Evolutionary conservation across 768 basidiomycete genomes (phyloP).

Genomic region (Lactarius vividus): DNA sequence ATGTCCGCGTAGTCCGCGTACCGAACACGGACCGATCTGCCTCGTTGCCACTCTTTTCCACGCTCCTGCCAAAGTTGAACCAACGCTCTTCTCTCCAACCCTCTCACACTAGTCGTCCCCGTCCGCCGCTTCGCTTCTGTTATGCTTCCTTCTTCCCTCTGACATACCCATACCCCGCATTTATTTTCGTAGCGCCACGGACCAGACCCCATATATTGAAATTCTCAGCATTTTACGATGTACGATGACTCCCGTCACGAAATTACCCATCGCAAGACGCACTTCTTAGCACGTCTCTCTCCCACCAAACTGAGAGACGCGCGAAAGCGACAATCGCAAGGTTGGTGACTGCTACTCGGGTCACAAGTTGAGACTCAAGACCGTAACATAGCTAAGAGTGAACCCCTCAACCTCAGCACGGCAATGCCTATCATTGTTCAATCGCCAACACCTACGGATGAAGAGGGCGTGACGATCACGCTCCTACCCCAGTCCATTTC

Average conservation of each 20-base stretch:
- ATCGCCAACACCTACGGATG: conserved; percentile 25
- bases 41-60: conserved; percentile 1
- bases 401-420: conserved; percentile 9
- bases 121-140: background rate
- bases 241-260: conserved; percentile 24
- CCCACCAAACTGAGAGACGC: conserved; percentile 1
- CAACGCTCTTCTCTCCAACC: conserved; percentile 7
- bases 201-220: conserved; percentile 23
- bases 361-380: background rate
- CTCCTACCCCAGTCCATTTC: conserved; percentile 30
- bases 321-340: conserved; percentile 9
- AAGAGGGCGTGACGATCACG: conserved; percentile 27
- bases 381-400: background rate
- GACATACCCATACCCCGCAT: background rate
- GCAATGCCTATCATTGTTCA: conserved; percentile 26
- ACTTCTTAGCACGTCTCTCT: conserved; percentile 10
- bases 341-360: conserved; percentile 1
- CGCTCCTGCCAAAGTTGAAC: conserved; percentile 3
- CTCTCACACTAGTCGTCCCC: background rate
- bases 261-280: conserved; percentile 1
- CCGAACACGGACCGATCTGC: conserved; percentile 2
- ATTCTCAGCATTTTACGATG: conserved; percentile 16
- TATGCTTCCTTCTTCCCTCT: conserved; percentile 9
- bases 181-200: conserved; percentile 6
- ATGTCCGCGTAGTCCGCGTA: background rate